These are phyloP conservation scores for Acacia acuminata DNA, from an alignment of 306 rosid genomes.

Conservation along the genomic window DNA sequence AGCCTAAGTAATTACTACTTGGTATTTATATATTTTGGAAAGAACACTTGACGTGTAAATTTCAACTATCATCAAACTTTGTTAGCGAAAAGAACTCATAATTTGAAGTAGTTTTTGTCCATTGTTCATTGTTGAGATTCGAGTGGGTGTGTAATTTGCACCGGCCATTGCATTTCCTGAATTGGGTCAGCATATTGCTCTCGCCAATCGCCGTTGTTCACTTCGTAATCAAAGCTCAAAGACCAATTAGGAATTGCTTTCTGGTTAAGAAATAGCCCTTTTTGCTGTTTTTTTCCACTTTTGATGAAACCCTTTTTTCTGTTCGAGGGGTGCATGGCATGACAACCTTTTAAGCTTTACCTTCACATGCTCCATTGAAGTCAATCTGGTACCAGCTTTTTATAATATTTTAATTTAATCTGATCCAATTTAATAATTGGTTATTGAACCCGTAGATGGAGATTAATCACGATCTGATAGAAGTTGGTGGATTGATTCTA, in stretches of 20 bases:
- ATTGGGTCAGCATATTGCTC: not conserved
- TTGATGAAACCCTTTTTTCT: no score
- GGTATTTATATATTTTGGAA: conserved; percentile 24
- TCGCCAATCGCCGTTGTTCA: not conserved
- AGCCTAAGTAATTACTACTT: conserved; percentile 30
- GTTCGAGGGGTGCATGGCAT: no score
- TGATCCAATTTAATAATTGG: no score
- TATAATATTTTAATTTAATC: not conserved
- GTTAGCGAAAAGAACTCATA: conserved; percentile 10
- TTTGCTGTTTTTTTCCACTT: no score
- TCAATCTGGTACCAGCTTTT: not conserved
- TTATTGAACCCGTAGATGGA: no score
- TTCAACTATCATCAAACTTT: conserved; percentile 26
- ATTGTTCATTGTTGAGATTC: conserved; percentile 25
- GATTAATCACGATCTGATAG: no score
- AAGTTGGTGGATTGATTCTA: no score
- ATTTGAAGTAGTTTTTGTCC: not conserved
- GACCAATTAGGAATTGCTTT: not conserved
- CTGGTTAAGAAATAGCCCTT: not conserved
- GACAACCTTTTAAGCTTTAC: not conserved
- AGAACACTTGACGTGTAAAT: conserved; percentile 23
- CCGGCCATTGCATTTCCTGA: not conserved
- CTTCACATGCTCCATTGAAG: not conserved
- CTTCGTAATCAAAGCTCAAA: not conserved
- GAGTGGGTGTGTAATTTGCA: not conserved